phyloP scores from a whole-genome alignment of 208 protist species.

The Trypanosomatidae sp. region DNA sequence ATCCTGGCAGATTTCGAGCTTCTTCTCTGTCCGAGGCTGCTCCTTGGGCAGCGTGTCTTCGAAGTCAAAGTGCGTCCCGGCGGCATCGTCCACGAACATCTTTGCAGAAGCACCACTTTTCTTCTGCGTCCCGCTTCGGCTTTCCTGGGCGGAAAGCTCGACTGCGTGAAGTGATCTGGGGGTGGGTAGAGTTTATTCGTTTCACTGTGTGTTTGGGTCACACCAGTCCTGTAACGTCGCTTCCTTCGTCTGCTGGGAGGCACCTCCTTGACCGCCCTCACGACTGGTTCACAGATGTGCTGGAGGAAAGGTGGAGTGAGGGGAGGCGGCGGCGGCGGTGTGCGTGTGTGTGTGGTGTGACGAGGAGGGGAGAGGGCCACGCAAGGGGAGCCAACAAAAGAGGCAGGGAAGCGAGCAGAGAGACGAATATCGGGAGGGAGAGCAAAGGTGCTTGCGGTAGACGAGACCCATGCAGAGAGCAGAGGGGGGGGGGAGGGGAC shows the following conservation, averaged over 20 bases:
- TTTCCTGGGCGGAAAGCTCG: background rate
- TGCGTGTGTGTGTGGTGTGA: conserved; percentile 1
- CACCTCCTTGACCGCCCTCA: background rate
- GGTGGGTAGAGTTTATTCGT: background rate
- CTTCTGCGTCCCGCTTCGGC: background rate
- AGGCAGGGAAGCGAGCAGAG: background rate
- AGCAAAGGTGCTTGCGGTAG: background rate
- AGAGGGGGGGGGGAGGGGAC: too few species aligned
- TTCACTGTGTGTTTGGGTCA: background rate
- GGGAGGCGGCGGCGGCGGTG: background rate
- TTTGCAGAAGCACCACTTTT: background rate
- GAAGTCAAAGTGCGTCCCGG: conserved; percentile 65
- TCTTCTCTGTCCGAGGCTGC: conserved; percentile 76
- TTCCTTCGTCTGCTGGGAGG: background rate
- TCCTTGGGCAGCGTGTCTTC: conserved; percentile 74
- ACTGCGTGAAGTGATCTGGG: background rate
- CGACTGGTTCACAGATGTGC: background rate
- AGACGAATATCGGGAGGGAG: background rate
- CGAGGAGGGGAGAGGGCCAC: background rate
- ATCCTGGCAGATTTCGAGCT: conserved; percentile 90
- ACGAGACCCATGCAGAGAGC: background rate
- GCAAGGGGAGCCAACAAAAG: background rate
- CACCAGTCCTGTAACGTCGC: background rate
- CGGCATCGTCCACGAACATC: conserved; percentile 76
- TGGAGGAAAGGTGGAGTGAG: background rate